Conservation (phyloP, 805 yeast genomes). For the Ogataea nitratoaversa region DNA sequence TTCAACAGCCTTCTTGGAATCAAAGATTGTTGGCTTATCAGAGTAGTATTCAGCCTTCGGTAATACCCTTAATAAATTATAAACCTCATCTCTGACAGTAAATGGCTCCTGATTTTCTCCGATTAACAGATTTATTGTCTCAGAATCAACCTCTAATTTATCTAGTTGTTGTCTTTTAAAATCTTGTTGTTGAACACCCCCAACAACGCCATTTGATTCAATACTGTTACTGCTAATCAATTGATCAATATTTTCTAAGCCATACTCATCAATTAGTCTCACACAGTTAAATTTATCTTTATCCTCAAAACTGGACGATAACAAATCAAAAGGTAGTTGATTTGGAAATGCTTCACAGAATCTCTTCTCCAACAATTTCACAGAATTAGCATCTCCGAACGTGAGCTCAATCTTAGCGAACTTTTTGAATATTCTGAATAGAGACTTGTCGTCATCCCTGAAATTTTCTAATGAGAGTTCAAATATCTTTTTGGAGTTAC, state of each 20-base stretch:
- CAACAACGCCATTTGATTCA: constrained; percentile 5
- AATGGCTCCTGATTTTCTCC: constrained; percentile 18
- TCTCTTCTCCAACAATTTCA: constrained; percentile 61
- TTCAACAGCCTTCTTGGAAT: constrained; percentile 46
- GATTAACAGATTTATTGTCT: constrained; percentile 19
- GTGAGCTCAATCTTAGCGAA: constrained; percentile 67
- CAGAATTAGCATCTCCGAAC: constrained; percentile 66
- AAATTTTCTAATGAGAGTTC: constrained; percentile 68
- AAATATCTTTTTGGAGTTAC: constrained; percentile 73
- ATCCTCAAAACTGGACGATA: constrained; percentile 18
- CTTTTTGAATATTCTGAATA: constrained; percentile 47
- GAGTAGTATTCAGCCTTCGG: constrained; percentile 59
- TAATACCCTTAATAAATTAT: constrained; percentile 49
- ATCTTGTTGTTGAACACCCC: constrained; percentile 16
- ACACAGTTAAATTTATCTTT: constrained; percentile 28
- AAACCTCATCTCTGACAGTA: constrained; percentile 38
- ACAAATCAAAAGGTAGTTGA: constrained; percentile 34
- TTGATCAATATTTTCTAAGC: constrained; percentile 2
- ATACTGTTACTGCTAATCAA: background rate
- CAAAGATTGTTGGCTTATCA: constrained; percentile 44
- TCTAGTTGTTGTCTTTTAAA: constrained; percentile 9
- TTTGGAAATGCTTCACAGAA: constrained; percentile 64
- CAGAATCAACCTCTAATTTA: constrained; percentile 12
- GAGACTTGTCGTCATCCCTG: constrained; percentile 33
- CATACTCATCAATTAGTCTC: constrained; percentile 31